Percentiles rank a stretch among this genome's conserved stretches.
phyloP scores from a whole-genome alignment of 495 filamentous ascomycete genomes.

The Baudoinia panamericana region DNA sequence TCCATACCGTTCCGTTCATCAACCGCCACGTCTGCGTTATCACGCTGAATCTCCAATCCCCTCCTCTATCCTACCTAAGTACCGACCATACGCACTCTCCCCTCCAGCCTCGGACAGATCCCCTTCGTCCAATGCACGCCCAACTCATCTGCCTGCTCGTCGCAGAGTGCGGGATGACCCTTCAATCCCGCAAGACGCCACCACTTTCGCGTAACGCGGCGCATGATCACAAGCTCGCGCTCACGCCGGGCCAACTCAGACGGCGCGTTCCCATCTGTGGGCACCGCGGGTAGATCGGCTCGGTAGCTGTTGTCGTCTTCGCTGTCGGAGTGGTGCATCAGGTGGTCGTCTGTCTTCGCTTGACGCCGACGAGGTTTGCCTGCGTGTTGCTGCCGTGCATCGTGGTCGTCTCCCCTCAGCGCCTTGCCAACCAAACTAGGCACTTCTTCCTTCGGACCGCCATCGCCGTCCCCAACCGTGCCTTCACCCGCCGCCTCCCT shows the following conservation, averaged over 20 bases:
- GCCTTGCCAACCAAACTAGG: conserved; percentile 11
- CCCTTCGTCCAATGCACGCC: conserved; percentile 65
- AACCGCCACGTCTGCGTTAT: background rate
- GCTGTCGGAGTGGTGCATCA: conserved; percentile 11
- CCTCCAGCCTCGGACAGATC: conserved; percentile 64
- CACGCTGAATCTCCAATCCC: too few relatives aligned
- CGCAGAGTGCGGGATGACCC: conserved; percentile 31
- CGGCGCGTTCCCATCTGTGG: conserved; percentile 7
- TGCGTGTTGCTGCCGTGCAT: background rate
- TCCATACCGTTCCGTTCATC: background rate
- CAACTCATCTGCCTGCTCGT: conserved; percentile 41
- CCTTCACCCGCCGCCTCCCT: background rate
- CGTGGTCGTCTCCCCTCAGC: background rate
- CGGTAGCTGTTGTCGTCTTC: conserved; percentile 25
- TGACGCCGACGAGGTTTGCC: too few relatives aligned
- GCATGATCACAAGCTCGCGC: conserved; percentile 27
- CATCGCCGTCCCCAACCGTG: background rate
- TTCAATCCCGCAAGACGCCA: conserved; percentile 50
- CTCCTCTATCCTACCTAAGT: background rate
- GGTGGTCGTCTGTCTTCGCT: conserved; percentile 1
- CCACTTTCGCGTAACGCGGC: conserved; percentile 59
- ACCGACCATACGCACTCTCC: conserved; percentile 42
- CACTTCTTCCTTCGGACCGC: background rate
- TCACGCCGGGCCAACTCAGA: conserved; percentile 5
- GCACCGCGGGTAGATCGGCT: conserved; percentile 20